phyloP scores from a whole-genome alignment of 257 asterid genomes.

The Nicotiana tabacum region DNA sequence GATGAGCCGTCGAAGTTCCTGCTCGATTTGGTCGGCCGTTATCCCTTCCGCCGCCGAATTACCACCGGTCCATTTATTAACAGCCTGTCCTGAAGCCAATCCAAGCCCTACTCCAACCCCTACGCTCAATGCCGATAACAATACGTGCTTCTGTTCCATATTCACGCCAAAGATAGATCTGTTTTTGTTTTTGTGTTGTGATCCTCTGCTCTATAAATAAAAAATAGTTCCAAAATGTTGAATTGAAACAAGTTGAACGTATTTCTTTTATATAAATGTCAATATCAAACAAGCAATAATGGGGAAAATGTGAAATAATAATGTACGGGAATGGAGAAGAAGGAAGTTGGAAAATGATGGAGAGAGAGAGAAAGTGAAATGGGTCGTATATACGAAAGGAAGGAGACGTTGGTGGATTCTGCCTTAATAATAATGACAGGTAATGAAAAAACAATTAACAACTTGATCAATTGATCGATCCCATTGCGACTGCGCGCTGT shows the following conservation, averaged over 20 bases:
- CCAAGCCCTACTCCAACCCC: conserved; percentile 92
- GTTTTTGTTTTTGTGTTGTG: neutral
- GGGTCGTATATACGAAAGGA: neutral
- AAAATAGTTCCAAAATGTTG: neutral
- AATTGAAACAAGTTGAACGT: neutral
- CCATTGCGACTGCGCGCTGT: neutral
- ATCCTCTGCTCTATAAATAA: neutral
- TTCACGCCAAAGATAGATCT: conserved; percentile 37
- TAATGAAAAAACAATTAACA: neutral
- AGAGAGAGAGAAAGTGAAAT: neutral
- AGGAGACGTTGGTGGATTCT: neutral
- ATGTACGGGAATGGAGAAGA: neutral
- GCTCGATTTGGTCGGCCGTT: conserved; percentile 51
- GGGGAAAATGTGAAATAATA: neutral
- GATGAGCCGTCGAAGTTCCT: conserved; percentile 56
- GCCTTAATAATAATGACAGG: neutral
- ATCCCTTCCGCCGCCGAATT: conserved; percentile 36
- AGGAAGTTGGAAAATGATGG: neutral
- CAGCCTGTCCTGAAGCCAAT: conserved; percentile 63
- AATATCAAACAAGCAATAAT: neutral
- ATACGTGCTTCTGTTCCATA: conserved; percentile 81
- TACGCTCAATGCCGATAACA: conserved; percentile 81
- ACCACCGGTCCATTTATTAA: conserved; percentile 48
- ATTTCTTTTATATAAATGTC: neutral
- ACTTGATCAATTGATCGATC: neutral